phyloP scores from a whole-genome alignment of 768 basidiomycete genomes.

The Lactarius hengduanensis region DNA sequence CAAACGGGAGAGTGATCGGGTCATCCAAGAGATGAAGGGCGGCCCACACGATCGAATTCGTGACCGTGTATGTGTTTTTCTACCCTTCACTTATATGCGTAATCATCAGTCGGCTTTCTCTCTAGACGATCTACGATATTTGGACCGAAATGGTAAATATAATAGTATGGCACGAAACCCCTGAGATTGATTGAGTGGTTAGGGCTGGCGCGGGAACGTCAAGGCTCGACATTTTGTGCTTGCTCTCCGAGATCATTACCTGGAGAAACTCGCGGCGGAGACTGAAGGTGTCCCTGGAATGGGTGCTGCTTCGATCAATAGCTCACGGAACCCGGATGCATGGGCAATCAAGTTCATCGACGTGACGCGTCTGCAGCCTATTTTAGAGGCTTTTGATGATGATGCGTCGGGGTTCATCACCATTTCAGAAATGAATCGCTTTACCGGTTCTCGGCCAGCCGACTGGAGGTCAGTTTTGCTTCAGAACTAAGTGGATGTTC shows the following conservation, averaged over 20 bases:
- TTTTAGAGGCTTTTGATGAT: conserved; percentile 38
- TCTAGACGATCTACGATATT: conserved; percentile 7
- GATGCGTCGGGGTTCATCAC: conserved; percentile 38
- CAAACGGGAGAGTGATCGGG: conserved; percentile 26
- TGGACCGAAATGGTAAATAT: conserved; percentile 33
- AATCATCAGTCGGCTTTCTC: not conserved
- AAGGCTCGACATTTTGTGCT: conserved; percentile 29
- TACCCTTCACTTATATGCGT: not conserved
- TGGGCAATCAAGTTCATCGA: conserved; percentile 34
- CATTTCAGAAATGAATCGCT: conserved; percentile 36
- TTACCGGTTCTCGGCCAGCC: conserved; percentile 31
- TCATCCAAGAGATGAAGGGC: conserved; percentile 27
- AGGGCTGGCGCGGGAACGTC: conserved; percentile 29
- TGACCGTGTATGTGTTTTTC: not conserved
- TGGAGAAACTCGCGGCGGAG: conserved; percentile 28
- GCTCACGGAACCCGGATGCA: conserved; percentile 24
- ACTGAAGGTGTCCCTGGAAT: not conserved
- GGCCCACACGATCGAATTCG: conserved; percentile 32
- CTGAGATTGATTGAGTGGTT: not conserved
- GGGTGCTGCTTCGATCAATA: not conserved
- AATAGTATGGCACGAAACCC: not conserved
- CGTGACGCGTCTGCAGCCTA: conserved; percentile 29
- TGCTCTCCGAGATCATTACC: conserved; percentile 36
- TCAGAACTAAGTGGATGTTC: not conserved
- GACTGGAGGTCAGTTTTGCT: conserved; percentile 32